Conservation (phyloP, 495 filamentous ascomycete genomes). For the Podospora tetraspora region DNA sequence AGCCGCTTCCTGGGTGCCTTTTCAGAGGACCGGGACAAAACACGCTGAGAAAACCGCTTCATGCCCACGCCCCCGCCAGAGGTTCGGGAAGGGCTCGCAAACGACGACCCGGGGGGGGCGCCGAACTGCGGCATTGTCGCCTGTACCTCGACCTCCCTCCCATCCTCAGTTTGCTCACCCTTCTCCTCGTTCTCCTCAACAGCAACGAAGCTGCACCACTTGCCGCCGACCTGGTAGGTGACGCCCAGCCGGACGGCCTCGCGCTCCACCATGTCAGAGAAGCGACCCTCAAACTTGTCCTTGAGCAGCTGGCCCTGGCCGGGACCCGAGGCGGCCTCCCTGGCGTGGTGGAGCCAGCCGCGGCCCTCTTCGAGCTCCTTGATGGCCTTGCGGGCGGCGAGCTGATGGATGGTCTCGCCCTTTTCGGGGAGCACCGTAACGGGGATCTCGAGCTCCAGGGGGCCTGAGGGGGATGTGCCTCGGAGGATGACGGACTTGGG, state of each 20-base stretch:
- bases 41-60: not conserved
- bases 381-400: slow-evolving; percentile 62
- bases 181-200: slow-evolving; percentile 41
- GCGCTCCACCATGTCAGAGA: slow-evolving; percentile 51
- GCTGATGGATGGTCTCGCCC: slow-evolving; percentile 60
- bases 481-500: slow-evolving; percentile 54
- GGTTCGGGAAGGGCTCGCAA: too few species aligned
- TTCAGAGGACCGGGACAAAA: not conserved
- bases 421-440: slow-evolving; percentile 43
- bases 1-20: too few species aligned
- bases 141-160: not conserved
- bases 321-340: slow-evolving; percentile 26
- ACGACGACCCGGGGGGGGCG: too few species aligned
- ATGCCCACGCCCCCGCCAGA: not conserved
- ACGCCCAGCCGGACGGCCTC: slow-evolving; percentile 61
- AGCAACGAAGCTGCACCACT: slow-evolving; percentile 68
- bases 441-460: slow-evolving; percentile 57
- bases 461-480: slow-evolving; percentile 49
- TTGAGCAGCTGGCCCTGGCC: slow-evolving; percentile 41
- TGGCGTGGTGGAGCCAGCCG: slow-evolving; percentile 57
- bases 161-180: slow-evolving; percentile 7
- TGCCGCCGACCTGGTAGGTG: slow-evolving; percentile 59
- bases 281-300: slow-evolving; percentile 42
- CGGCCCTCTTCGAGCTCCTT: slow-evolving; percentile 63
- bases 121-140: not conserved